Base-by-base conservation (phyloP, 306 rosid species). In the Quercus robur region DNA sequence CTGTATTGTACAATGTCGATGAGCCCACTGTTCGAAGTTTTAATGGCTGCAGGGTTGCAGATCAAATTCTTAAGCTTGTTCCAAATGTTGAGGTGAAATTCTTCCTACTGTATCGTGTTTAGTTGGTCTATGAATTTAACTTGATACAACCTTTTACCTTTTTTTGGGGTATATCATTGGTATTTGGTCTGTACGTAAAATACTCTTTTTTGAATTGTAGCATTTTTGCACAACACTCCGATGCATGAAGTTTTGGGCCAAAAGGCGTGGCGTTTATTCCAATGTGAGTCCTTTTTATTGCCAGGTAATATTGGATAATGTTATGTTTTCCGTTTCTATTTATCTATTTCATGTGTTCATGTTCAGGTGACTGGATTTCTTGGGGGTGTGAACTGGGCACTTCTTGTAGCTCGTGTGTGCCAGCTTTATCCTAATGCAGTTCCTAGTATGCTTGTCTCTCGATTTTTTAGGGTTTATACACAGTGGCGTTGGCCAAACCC, bases 401-500 rank as follows among this genome's bases (percentile, higher is more conserved):
- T 94, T 79, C 88, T 94, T 82, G 97, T 94, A n/a, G 97, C 97
- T 83, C 92, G 94, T 57, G 82, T 94, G 20, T 94, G 99, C 84
- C 99, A 94, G 86, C 86, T 92, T 78, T 94, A 92, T 81, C 99
- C 99, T 38, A 92, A 93, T 88, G 99, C 97, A 80, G 91, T 83
- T 82, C 97, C 98, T 46, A 92, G 97, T 85, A 91, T 94, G 98
- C 89, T 94, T 74, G 97, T 92, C 64, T 87, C 98, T 80, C 88
- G 94, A 75, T 94, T 94, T 87, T 94, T 94, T 78, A 90, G 98
- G 88, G 95, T 94, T 5, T 94, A 90, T 74, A 92, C 99, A 62
- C 99, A 91, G 88, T 94, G 99, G 99, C 84, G 97, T 61, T 94
- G 99, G 99, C 97, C 99, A 73, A 94, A 91, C 79, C 99, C 97